These are phyloP conservation scores for Glutinoglossum americanum DNA, from an alignment of 495 filamentous ascomycete genomes.

Conservation along the genomic window DNA sequence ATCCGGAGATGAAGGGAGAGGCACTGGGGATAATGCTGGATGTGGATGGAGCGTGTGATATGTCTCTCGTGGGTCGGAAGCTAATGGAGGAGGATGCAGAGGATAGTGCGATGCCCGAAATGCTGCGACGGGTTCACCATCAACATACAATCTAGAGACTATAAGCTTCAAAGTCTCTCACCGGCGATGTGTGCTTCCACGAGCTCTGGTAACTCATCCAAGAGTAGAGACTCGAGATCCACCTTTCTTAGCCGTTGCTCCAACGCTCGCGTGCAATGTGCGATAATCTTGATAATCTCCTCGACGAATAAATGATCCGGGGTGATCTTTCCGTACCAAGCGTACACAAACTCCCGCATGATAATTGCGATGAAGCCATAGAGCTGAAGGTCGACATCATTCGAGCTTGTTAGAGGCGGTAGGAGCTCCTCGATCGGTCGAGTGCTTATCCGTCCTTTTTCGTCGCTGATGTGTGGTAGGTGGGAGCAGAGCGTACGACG, in stretches of 20 bases:
- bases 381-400: constrained; percentile 76
- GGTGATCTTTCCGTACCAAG: constrained; percentile 85
- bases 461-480: constrained; percentile 19
- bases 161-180: constrained; percentile 21
- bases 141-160: constrained; percentile 1
- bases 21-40: constrained; percentile 57
- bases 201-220: constrained; percentile 77
- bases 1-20: constrained; percentile 27
- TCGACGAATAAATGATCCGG: constrained; percentile 67
- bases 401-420: constrained; percentile 78
- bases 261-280: constrained; percentile 67
- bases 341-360: constrained; percentile 67
- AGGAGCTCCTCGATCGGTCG: constrained; percentile 55
- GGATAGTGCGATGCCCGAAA: constrained; percentile 31
- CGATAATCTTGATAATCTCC: constrained; percentile 73
- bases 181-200: constrained; percentile 62
- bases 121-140: constrained; percentile 18
- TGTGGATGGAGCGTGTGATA: constrained; percentile 73
- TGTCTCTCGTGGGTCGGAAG: constrained; percentile 37
- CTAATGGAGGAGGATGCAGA: constrained; percentile 30
- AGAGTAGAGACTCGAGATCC: constrained; percentile 57
- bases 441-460: constrained; percentile 19
- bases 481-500: constrained; percentile 41
- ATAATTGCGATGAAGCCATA: constrained; percentile 82
- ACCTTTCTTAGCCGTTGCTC: constrained; percentile 66